Conservation (phyloP, 2,329 filamentous ascomycete species). For the Fusarium euwallaceae region DNA sequence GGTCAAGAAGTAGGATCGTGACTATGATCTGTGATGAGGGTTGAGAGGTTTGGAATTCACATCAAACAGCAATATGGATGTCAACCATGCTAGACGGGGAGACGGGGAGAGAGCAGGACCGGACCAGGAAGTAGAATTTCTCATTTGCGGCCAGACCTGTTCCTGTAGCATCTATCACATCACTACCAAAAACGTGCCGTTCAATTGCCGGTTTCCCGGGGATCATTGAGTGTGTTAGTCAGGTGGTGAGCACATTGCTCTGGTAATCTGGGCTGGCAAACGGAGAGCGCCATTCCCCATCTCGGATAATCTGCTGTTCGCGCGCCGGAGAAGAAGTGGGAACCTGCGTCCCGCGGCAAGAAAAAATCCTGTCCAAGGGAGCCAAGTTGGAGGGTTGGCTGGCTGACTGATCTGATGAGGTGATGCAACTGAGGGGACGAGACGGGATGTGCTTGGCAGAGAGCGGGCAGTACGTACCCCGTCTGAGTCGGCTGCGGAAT, state of each 20-base stretch:
- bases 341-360: conserved; percentile 24
- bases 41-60: conserved; percentile 12
- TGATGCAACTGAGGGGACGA: neutral
- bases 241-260: neutral
- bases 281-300: conserved; percentile 4
- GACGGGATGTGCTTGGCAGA: neutral
- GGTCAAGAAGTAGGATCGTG: conserved; percentile 3
- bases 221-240: conserved; percentile 6
- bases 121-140: neutral
- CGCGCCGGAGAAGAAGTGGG: conserved; percentile 13
- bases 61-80: conserved; percentile 7
- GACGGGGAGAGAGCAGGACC: neutral
- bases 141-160: neutral
- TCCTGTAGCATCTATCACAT: conserved; percentile 3
- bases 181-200: conserved; percentile 5
- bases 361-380: conserved; percentile 30
- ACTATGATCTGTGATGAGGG: neutral
- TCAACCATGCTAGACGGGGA: neutral
- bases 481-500: conserved; percentile 18
- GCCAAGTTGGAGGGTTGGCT: conserved; percentile 4
- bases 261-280: conserved; percentile 5
- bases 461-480: neutral
- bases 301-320: conserved; percentile 18
- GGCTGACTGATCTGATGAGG: conserved; percentile 1
- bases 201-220: conserved; percentile 4